A percentile compares a stretch with the other conserved stretches of the same genome.
phyloP scores from a whole-genome alignment of 768 basidiomycete genomes.

The Amanita subjunquillea region DNA sequence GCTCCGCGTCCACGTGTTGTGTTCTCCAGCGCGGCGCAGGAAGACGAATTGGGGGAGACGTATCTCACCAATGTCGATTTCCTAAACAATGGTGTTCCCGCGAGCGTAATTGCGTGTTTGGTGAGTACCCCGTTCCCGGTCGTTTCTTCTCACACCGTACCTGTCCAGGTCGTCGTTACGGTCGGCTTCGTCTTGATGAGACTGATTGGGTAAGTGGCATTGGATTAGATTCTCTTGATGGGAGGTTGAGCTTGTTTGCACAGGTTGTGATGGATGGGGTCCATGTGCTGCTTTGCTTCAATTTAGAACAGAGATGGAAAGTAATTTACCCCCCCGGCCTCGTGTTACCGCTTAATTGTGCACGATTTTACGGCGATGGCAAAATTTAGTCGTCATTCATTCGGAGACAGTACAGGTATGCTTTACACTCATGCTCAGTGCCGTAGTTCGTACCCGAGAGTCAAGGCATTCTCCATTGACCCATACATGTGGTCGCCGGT shows the following conservation, averaged over 20 bases:
- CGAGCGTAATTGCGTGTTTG: conserved; percentile 80
- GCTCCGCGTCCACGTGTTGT: not conserved
- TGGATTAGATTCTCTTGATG: not conserved
- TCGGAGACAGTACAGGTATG: too few relatives aligned
- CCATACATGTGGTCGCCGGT: too few relatives aligned
- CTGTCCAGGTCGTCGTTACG: conserved; percentile 66
- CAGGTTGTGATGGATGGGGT: not conserved
- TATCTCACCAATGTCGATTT: conserved; percentile 86
- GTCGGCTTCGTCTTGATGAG: conserved; percentile 75
- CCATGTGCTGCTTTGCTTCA: not conserved
- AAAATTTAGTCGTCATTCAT: too few relatives aligned
- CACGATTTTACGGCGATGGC: too few relatives aligned
- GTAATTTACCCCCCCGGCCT: too few relatives aligned
- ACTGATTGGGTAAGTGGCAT: conserved; percentile 48
- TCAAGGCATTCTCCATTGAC: too few relatives aligned
- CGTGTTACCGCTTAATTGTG: not conserved
- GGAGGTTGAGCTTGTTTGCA: not conserved
- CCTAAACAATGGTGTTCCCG: conserved; percentile 88
- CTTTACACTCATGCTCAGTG: too few relatives aligned
- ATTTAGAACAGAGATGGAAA: too few relatives aligned
- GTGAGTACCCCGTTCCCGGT: conserved; percentile 29
- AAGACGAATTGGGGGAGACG: conserved; percentile 85
- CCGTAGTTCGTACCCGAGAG: too few relatives aligned
- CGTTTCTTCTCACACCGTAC: conserved; percentile 2
- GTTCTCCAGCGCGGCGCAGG: conserved; percentile 66